Conservation (phyloP, 257 asterid species). For the Schizonepeta tenuifolia region DNA sequence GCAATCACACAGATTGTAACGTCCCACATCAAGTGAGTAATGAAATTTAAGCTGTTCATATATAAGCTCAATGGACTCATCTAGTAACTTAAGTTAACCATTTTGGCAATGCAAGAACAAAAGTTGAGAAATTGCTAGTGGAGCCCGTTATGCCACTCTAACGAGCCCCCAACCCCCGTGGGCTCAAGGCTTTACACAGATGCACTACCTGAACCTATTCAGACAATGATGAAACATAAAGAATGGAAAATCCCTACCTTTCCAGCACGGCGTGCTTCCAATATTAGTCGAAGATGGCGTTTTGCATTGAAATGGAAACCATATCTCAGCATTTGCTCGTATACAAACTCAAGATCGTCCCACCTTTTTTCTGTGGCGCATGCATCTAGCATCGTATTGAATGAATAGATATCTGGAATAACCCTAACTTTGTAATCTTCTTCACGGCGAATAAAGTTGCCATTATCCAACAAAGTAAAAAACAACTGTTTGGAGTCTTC, state of each 20-base stretch:
- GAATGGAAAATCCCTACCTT: conserved; percentile 53
- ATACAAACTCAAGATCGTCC: conserved; percentile 83
- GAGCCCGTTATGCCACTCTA: neutral
- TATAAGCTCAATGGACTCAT: neutral
- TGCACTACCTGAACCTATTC: neutral
- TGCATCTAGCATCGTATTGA: conserved; percentile 85
- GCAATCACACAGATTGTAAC: neutral
- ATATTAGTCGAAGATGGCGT: conserved; percentile 72
- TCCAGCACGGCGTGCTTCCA: conserved; percentile 75
- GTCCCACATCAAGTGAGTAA: neutral
- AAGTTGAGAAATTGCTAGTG: neutral
- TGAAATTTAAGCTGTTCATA: neutral
- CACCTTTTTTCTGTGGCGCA: conserved; percentile 63
- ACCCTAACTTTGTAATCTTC: conserved; percentile 55
- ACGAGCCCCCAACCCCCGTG: too few relatives aligned
- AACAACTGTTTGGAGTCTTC: conserved; percentile 74
- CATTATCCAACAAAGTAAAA: conserved; percentile 56
- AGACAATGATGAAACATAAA: neutral
- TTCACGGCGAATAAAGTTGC: conserved; percentile 40
- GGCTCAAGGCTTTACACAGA: neutral
- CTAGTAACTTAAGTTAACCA: neutral
- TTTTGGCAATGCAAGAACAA: neutral
- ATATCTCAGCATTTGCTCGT: conserved; percentile 64
- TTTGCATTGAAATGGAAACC: conserved; percentile 82
- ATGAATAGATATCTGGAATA: conserved; percentile 77